Base-by-base conservation (phyloP, 805 yeast genomes). In the Candida coleopterorum region DNA sequence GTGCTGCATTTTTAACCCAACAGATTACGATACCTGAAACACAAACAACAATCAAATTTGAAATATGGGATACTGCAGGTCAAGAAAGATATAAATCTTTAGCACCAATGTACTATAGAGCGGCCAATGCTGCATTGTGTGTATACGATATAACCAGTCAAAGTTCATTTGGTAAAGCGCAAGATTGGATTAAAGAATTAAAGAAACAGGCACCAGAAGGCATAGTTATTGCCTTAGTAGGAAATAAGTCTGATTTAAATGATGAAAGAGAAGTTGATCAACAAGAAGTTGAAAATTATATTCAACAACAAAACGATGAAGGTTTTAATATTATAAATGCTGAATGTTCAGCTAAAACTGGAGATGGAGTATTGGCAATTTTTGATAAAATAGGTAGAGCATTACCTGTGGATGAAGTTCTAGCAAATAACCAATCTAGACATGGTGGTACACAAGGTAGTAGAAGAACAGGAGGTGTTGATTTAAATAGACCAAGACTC, bases 21-120 rank as follows among this genome's bases (percentile, higher is more conserved):
- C 68, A 79, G 3, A 74, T 82, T 31, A 71, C 74, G 14, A 52
- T 77, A n/a, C 75, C 74, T 37, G 75, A 65, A 24, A 47, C 53
- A 22, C 72, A 75, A 11, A 60, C 66, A 33, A 75, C 78, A 1
- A 73, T 83, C 29, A 81, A 82, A 54, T 70, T 80, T 47, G 87
- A 81, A 50, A 79, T 81, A 35, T 81, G 93, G 95, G 98, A 90
- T 56, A 90, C 98, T 10, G 98, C 98, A 0, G 98, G 98, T 18
- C 98, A 66, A 48, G 72, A 66, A 39, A 49, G 72, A n/a, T 66
- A 66, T 48, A 60, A 63, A 36, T 58, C 66, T 20, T 54, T 67
- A 24, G 67, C 73, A 2, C 73, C 73, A 3, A 67, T 67, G 72
- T 67, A 67, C 45, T 67, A 67, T 45, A 47, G 73, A 23, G 64